Evolutionary conservation across 2,329 filamentous ascomycete genomes (phyloP), one percentile per base, ranked within the genome.

Genomic region (Immersiporthe knoxdaviesiana): DNA sequence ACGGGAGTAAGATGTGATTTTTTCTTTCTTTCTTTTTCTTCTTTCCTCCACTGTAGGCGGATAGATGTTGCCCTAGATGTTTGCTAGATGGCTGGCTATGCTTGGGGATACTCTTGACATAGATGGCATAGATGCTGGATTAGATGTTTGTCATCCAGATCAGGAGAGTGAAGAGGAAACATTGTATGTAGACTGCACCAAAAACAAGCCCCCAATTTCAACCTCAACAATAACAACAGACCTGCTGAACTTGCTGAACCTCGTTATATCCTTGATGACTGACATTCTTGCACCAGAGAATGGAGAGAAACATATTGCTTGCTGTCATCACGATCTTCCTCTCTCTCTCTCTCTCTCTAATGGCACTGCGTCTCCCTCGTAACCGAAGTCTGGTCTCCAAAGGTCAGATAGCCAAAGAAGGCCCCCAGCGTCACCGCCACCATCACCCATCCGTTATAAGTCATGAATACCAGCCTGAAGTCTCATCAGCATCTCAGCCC

Each of bases 361-460:
- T 99, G 95, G 79, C 96, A 99, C 58, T 95, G 94, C 72, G 93
- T 94, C 72, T 93, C 91, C 84, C 97, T 97, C 37, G 90, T 90
- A 10, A 91, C 87, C 66, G 89, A 86, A 0, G 89, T 89, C 66
- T 85, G 84, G 68, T 88, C 87, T 21, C 92, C 91, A 81, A 97
- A 99, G 59, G 91, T 75, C 70, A 97, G 78, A 78, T 97, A 97
- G 58, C 96, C 96, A 59, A 97, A 80, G 73, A 97, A 97, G 0
- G 95, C 94, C 21, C 96, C 96, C 12, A 97, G 83, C 0, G 92
- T 92, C 21, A 98, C 94, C 3, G 95, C 88, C 73, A 97, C 81
- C 96, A 99, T 99, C 74, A 99, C 90, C 90, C 92, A 97, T 68
- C 96, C 96, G 76, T 99, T 99, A 82, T 99, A 99, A n/a, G 96